Percentiles rank a stretch among this genome's conserved stretches.
Evolutionary conservation across 2,329 filamentous ascomycete genomes (phyloP).

Genomic region (Acephala macrosclerotiorum): DNA sequence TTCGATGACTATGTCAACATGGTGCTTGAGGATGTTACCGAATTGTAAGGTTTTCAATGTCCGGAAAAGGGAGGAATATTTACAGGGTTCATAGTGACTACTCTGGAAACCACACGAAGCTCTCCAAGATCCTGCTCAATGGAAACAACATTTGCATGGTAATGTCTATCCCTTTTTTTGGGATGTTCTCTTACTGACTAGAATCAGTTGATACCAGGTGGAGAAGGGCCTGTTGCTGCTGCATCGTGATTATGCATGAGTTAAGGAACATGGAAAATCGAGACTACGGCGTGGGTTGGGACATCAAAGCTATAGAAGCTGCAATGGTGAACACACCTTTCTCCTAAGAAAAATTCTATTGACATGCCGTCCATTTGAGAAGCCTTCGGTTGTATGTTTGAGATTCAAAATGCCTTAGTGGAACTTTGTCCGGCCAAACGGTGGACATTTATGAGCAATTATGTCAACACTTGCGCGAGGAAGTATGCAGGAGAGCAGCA

Average conservation of each 20-base stretch:
- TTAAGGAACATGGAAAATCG: not conserved
- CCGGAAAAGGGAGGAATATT: conserved; percentile 7
- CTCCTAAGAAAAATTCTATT: too few relatives aligned
- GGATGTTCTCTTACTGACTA: not conserved
- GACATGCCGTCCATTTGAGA: too few relatives aligned
- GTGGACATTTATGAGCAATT: too few relatives aligned
- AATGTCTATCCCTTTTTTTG: conserved; percentile 10
- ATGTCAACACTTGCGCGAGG: too few relatives aligned
- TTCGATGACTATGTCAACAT: conserved; percentile 99
- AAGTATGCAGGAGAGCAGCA: too few relatives aligned
- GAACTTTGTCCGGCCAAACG: too few relatives aligned
- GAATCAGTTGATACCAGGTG: conserved; percentile 76
- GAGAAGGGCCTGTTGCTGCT: conserved; percentile 66
- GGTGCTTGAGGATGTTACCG: conserved; percentile 96
- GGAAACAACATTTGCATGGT: conserved; percentile 99
- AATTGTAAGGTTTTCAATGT: conserved; percentile 72
- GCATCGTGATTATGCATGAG: conserved; percentile 7
- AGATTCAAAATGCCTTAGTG: too few relatives aligned
- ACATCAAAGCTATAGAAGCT: not conserved
- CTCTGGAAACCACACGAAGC: conserved; percentile 83
- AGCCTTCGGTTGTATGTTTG: too few relatives aligned
- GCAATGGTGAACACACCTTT: not conserved
- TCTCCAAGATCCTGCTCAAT: conserved; percentile 94
- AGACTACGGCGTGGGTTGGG: not conserved
- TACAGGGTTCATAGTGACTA: conserved; percentile 78